Conservation (phyloP, 257 asterid genomes). For the Solanum pinnatisectum region DNA sequence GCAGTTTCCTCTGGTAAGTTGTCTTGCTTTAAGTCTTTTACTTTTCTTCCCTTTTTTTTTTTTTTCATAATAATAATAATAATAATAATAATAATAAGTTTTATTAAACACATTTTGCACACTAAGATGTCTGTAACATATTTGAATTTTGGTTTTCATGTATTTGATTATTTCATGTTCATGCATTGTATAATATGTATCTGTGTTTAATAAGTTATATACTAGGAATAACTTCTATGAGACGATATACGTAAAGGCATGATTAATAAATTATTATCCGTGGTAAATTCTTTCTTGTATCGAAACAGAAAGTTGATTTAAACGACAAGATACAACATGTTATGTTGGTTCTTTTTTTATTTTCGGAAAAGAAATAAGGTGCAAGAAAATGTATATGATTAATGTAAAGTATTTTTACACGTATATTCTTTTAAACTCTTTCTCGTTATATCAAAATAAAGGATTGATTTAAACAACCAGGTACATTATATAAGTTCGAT, state of each 20-base stretch:
- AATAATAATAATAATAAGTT: neutral
- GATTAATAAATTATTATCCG: neutral
- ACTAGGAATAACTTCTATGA: neutral
- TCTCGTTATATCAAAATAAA: neutral
- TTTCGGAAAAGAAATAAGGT: neutral
- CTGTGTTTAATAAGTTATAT: neutral
- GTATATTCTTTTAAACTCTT: neutral
- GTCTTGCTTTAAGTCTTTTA: slow-evolving; percentile 9
- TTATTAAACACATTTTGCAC: neutral
- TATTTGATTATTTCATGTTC: neutral
- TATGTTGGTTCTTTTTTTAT: neutral
- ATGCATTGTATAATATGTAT: neutral
- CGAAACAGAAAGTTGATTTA: neutral
- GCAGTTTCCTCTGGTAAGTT: slow-evolving; percentile 90
- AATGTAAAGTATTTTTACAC: too few species aligned
- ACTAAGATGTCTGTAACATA: neutral
- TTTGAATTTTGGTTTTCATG: neutral
- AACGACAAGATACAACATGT: neutral
- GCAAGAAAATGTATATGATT: too few species aligned
- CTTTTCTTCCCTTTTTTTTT: neutral
- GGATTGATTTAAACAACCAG: neutral
- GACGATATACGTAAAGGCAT: neutral
- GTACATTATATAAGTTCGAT: neutral
- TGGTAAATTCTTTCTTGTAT: too few species aligned
- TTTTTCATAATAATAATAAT: too few species aligned